A percentile compares a stretch with the other conserved stretches of the same genome.
Evolutionary conservation across 805 yeast species (phyloP).

Genomic region (Monosporozyma solicola): DNA sequence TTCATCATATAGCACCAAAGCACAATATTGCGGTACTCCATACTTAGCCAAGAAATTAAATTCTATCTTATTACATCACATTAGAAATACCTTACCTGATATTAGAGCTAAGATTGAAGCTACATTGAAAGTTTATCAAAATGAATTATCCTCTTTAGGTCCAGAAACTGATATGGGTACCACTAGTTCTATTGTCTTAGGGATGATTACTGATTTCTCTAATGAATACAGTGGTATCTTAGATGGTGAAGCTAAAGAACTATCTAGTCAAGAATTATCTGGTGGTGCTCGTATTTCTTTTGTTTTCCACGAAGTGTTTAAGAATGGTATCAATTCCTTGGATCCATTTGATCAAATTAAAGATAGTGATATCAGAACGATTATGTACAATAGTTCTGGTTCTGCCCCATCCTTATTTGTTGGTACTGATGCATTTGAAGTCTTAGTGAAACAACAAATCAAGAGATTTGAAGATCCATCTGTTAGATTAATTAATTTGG

Average conservation of each 20-base stretch:
- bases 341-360: slow-evolving; percentile 96
- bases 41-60: slow-evolving; percentile 88
- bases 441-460: slow-evolving; percentile 87
- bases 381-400: slow-evolving; percentile 94
- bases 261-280: slow-evolving; percentile 80
- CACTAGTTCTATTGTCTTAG: slow-evolving; percentile 81
- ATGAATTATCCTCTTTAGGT: slow-evolving; percentile 69
- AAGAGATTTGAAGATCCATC: slow-evolving; percentile 92
- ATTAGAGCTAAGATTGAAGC: slow-evolving; percentile 83
- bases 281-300: slow-evolving; percentile 98
- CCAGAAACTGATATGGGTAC: slow-evolving; percentile 77
- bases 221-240: slow-evolving; percentile 85
- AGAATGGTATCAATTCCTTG: slow-evolving; percentile 81
- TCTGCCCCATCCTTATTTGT: slow-evolving; percentile 93
- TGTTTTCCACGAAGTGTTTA: slow-evolving; percentile 92
- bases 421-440: slow-evolving; percentile 96
- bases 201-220: slow-evolving; percentile 85
- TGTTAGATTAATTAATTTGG: slow-evolving; percentile 75
- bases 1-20: slow-evolving; percentile 83
- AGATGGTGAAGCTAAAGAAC: slow-evolving; percentile 87
- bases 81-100: slow-evolving; percentile 81
- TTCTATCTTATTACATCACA: slow-evolving; percentile 80
- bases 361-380: slow-evolving; percentile 92
- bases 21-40: slow-evolving; percentile 98
- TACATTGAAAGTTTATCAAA: slow-evolving; percentile 74